Base-by-base conservation (phyloP, 768 basidiomycete genomes). In the Cytidiella melzeri region DNA sequence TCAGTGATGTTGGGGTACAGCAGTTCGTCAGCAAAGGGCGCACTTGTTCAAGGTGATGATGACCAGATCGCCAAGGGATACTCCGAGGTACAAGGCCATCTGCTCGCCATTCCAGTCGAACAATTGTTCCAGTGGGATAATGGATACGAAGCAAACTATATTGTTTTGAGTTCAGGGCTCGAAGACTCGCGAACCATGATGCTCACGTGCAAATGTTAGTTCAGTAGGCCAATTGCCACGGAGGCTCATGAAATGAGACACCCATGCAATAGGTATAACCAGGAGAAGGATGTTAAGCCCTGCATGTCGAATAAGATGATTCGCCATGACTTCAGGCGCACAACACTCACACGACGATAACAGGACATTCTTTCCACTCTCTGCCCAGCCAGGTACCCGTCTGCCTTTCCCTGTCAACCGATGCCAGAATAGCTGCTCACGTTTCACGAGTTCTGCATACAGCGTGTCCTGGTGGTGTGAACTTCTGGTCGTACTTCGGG, bases 31-130 rank as follows among this genome's bases (percentile, higher is more conserved):
- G 43, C 4, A 25, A 41, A 7, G 7, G 1, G 50, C 74, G 39
- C 45, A 83, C 83, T 87, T 87, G 65, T 82, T 81, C 36, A 85
- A 61, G 0, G 83, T 81, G 34, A 85, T 70, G 11, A 75, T 66
- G 19, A 86, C 61, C n/a, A 87, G 63, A 56, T 88, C 85, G 5
- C 86, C 86, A 5, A 87, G 60, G 51, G 81, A 69, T 52, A 66
- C 69, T 2, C 79, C 77, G 13, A 70, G 70, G 55, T 84, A 86
- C 43, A 73, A 69, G 1, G 76, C 68, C 70, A 77, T 64, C 69
- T 65, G 77, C 73, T 58, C 84, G 9, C 72, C 75, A 36, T 79
- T 79, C 66, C 73, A 87, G 53, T 88, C 85, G 55, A 85, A 81
- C 1, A 84, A 56, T 43, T 73, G 69, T 52, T 84, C 83, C 5